These are phyloP conservation scores for Chlorella sp. DNA, from an alignment of 139 green algal genomes.

Conservation along the genomic window DNA sequence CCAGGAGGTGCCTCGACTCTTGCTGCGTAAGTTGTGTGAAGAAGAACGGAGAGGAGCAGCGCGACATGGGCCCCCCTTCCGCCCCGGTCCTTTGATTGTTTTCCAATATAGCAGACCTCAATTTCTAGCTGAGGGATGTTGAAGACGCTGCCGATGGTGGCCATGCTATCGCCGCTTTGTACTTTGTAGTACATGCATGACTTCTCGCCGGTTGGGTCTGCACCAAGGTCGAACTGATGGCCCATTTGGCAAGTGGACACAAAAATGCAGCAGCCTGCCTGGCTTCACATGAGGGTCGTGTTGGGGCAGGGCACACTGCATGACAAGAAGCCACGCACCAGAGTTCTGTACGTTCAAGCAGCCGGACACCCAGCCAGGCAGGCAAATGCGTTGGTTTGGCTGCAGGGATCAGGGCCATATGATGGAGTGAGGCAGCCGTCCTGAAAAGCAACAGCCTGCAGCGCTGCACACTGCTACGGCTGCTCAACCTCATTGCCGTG, in stretches of 20 bases:
- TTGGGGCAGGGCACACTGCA: too few species aligned
- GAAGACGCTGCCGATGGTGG: slow-evolving; percentile 33
- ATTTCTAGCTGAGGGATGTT: slow-evolving; percentile 20
- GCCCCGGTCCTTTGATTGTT: too few species aligned
- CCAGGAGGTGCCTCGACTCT: too few species aligned
- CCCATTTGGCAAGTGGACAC: not conserved
- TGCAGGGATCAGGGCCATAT: not conserved
- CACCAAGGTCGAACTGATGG: not conserved
- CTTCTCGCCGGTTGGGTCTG: slow-evolving; percentile 11
- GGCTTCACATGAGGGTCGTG: too few species aligned
- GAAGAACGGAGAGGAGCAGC: too few species aligned
- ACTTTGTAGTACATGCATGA: slow-evolving; percentile 45
- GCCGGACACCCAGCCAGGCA: slow-evolving; percentile 8
- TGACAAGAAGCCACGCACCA: too few species aligned
- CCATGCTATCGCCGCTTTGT: slow-evolving; percentile 42
- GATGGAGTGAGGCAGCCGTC: not conserved
- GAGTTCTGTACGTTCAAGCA: slow-evolving; percentile 9
- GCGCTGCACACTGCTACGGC: too few species aligned
- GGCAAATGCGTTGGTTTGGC: slow-evolving; percentile 20
- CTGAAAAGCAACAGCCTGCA: too few species aligned
- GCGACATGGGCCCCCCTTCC: too few species aligned
- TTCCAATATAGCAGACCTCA: not conserved
- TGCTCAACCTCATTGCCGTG: too few species aligned
- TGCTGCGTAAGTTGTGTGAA: too few species aligned
- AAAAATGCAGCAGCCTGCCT: too few species aligned